Conservation (phyloP, 495 filamentous ascomycete species). For the Letharia lupina region DNA sequence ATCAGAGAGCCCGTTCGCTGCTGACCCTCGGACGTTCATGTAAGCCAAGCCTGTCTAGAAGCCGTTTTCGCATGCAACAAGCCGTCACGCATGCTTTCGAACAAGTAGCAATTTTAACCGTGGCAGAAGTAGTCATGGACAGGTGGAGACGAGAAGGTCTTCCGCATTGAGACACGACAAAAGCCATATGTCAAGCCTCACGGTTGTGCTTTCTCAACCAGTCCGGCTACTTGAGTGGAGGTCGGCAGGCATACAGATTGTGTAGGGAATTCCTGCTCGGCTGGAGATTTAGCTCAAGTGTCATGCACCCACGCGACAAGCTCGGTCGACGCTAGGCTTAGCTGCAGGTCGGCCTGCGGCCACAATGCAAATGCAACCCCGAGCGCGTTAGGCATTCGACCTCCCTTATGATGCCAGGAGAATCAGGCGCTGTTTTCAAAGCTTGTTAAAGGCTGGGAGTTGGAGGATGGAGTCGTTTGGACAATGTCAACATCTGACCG, state of each 20-base stretch:
- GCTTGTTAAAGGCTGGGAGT: slow-evolving; percentile 1
- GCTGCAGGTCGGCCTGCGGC: slow-evolving; percentile 11
- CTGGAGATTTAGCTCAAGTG: slow-evolving; percentile 10
- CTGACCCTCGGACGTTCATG: slow-evolving; percentile 13
- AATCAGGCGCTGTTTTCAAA: slow-evolving; percentile 6
- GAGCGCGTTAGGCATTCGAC: slow-evolving; percentile 16
- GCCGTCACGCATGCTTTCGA: slow-evolving; percentile 9
- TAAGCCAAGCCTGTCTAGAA: slow-evolving; percentile 1
- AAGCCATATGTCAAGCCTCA: slow-evolving; percentile 16
- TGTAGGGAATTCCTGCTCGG: slow-evolving; percentile 12
- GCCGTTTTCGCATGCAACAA: slow-evolving; percentile 15
- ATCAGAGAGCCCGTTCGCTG: slow-evolving; percentile 1
- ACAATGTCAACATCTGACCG: slow-evolving; percentile 1
- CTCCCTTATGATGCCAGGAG: slow-evolving; percentile 6
- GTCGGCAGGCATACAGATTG: neutral
- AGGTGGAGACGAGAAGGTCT: slow-evolving; percentile 10
- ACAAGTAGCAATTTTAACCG: slow-evolving; percentile 3
- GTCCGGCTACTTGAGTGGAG: neutral
- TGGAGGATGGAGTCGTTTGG: slow-evolving; percentile 7
- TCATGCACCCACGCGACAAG: slow-evolving; percentile 18
- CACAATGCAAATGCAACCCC: slow-evolving; percentile 12
- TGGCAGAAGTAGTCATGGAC: neutral
- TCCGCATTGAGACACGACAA: slow-evolving; percentile 15
- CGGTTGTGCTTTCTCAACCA: slow-evolving; percentile 8
- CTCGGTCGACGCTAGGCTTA: slow-evolving; percentile 17